Evolutionary conservation across 371 early-diverging fungal species (phyloP).

Genomic region (Mucor indicus): DNA sequence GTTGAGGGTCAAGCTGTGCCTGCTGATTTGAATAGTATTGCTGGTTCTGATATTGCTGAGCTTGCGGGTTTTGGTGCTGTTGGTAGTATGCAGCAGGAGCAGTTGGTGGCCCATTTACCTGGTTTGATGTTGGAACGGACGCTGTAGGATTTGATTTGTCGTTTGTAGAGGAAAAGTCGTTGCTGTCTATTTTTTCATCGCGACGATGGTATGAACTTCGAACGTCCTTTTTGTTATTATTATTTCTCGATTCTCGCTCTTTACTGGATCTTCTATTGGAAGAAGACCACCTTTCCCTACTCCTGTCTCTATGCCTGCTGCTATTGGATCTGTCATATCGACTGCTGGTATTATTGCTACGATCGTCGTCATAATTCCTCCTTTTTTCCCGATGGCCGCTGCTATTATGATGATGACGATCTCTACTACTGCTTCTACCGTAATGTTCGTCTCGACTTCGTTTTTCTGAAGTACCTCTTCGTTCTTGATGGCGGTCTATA

Average conservation of each 20-base stretch:
- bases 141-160: constrained; percentile 12
- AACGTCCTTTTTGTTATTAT: constrained; percentile 4
- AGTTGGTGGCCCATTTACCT: constrained; percentile 8
- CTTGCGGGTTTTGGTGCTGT: constrained; percentile 1
- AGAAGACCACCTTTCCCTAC: constrained; percentile 11
- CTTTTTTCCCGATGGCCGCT: constrained; percentile 21
- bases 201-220: constrained; percentile 6
- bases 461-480: constrained; percentile 19
- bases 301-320: constrained; percentile 6
- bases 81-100: constrained; percentile 25
- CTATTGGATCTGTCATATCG: constrained; percentile 8
- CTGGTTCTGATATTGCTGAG: constrained; percentile 3
- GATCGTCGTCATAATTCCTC: constrained; percentile 20
- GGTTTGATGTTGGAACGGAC: not conserved
- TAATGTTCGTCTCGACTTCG: constrained; percentile 25
- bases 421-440: constrained; percentile 6
- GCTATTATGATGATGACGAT: constrained; percentile 9
- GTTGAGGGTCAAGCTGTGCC: not conserved
- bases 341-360: constrained; percentile 1
- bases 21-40: constrained; percentile 1
- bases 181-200: constrained; percentile 3
- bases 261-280: constrained; percentile 17
- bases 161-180: not conserved
- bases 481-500: constrained; percentile 13
- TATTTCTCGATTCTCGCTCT: constrained; percentile 10